Evolutionary conservation across 2,329 filamentous ascomycete genomes (phyloP), one percentile per base, ranked within the genome.

Genomic region (Cladophialophora exuberans): DNA sequence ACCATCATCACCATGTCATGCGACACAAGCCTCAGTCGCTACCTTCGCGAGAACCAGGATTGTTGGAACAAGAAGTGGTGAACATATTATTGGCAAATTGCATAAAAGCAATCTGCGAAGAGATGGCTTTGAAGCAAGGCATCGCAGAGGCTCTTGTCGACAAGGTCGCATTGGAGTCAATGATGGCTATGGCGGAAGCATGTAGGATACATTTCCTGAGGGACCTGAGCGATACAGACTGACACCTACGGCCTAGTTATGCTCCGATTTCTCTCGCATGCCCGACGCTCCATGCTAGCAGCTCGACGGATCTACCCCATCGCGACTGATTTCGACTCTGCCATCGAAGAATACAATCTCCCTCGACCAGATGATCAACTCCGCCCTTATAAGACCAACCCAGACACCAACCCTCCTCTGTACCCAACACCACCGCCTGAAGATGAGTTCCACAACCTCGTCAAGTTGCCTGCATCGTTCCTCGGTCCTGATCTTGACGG

Each of bases 251-350:
- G 42, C 17, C 20, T 17, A 63, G 61, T 62, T 56, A 56, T 85
- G 67, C 73, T 78, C 39, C 74, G 75, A 51, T 78, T 86, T 58
- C 73, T 81, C 31, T 72, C 74, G 25, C 74, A 78, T 56, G 77
- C 83, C 28, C 78, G 78, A 35, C 74, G 76, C 42, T 83, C 82
- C 4, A 87, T 86, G 84, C 69, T 75, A 35, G 75, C 76, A 39
- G 76, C 76, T 46, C 78, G 84, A 43, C 79, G 84, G 46, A 77
- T 73, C 7, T 74, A 77, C 41, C 79, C 83, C 1, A 78, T 83
- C 18, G 78, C 83, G 0, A 74, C 79, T 58, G 84, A 87, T 68
- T 86, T 85, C 66, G 76, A 81, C 54, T 71, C 73, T 52, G 79
- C 79, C 7, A 73, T 83, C 45, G 71, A 77, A 31, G 72, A 65